Conservation (phyloP, 352 stramenopile species). For the Globisporangium barbulae region DNA sequence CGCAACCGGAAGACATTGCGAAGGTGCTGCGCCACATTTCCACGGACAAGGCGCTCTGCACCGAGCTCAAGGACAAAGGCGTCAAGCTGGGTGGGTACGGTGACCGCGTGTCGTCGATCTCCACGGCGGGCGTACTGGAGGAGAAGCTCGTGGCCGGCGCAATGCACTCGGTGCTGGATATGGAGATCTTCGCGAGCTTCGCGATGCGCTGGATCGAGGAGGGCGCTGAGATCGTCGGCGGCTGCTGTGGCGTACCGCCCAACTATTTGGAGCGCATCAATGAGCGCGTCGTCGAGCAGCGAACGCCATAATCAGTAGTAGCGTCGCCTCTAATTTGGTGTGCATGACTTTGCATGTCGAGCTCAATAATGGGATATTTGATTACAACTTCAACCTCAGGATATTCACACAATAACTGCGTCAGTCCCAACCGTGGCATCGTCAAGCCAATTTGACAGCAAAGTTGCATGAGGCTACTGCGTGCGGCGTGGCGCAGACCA, state of each 20-base stretch:
- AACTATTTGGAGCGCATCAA: constrained; percentile 54
- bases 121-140: constrained; percentile 55
- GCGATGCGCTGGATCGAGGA: constrained; percentile 66
- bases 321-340: not conserved
- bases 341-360: not conserved
- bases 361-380: not conserved
- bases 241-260: constrained; percentile 88
- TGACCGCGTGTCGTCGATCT: constrained; percentile 81
- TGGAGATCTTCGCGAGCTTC: constrained; percentile 75
- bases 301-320: not conserved
- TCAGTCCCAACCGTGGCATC: not conserved
- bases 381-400: not conserved
- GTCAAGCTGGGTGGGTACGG: constrained; percentile 81
- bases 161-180: constrained; percentile 65
- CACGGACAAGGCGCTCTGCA: constrained; percentile 24
- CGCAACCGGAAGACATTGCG: constrained; percentile 88
- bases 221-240: constrained; percentile 77
- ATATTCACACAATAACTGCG: not conserved
- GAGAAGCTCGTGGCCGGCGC: constrained; percentile 71
- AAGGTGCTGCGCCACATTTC: constrained; percentile 68
- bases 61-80: constrained; percentile 28
- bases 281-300: constrained; percentile 1
- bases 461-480: not conserved
- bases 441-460: no score
- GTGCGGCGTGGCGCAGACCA: not conserved